These are phyloP conservation scores for Moricandia arvensis DNA, from an alignment of 345 rosid species.

Conservation along the genomic window DNA sequence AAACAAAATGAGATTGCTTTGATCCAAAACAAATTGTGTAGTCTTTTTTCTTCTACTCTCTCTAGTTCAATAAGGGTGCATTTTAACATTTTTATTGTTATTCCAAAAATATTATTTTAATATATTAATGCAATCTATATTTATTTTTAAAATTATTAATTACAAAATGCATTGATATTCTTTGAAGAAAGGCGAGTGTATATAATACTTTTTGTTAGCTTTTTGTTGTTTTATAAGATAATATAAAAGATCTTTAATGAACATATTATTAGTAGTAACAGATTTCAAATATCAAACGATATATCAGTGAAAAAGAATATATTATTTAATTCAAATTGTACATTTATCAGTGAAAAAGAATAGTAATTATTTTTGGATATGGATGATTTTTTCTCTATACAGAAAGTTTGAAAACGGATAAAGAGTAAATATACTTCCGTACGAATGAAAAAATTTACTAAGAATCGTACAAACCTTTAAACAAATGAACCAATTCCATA, in stretches of 20 bases:
- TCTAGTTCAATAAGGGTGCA: too few relatives aligned
- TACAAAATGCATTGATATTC: too few relatives aligned
- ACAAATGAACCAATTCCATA: constrained; percentile 5
- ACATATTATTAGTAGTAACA: not conserved
- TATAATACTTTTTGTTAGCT: not conserved
- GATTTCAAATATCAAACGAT: not conserved
- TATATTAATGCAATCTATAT: too few relatives aligned
- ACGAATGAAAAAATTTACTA: not conserved
- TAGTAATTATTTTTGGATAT: not conserved
- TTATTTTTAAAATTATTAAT: too few relatives aligned
- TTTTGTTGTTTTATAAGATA: not conserved
- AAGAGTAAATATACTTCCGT: not conserved
- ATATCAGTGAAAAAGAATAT: not conserved
- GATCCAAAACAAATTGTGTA: not conserved
- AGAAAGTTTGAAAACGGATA: not conserved
- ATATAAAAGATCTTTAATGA: too few relatives aligned
- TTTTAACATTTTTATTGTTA: too few relatives aligned
- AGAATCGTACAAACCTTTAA: not conserved
- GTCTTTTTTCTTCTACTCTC: too few relatives aligned
- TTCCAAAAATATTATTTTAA: too few relatives aligned
- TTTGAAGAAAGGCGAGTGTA: too few relatives aligned
- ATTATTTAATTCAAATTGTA: not conserved
- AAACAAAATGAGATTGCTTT: not conserved
- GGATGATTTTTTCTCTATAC: not conserved
- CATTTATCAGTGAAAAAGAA: not conserved